Conservation (phyloP, 345 rosid genomes). For the Eucalyptus regnans region DNA sequence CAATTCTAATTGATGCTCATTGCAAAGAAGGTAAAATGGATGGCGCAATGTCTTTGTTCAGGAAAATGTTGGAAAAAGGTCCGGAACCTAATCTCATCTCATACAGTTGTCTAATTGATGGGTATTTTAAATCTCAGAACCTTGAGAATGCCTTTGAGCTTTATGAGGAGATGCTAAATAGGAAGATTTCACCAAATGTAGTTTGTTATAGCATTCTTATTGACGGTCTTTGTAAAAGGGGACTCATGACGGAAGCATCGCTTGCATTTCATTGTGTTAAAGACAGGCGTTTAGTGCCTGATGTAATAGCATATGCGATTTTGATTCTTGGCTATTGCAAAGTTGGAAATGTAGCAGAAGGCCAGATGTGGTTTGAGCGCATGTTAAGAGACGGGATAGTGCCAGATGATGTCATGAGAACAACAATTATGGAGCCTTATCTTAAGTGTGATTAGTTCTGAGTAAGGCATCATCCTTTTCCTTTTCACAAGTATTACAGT, state of each 20-base stretch:
- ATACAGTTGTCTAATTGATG: conserved; percentile 36
- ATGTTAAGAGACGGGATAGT: conserved; percentile 24
- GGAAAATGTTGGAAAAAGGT: conserved; percentile 21
- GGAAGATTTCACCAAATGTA: conserved; percentile 24
- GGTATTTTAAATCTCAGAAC: conserved; percentile 23
- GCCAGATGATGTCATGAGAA: conserved; percentile 25
- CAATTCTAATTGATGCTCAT: conserved; percentile 33
- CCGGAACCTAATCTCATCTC: conserved; percentile 30
- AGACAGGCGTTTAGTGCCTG: conserved; percentile 20
- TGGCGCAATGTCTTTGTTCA: conserved; percentile 24
- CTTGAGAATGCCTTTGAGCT: conserved; percentile 23
- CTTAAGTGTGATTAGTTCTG: background rate
- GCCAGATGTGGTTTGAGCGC: conserved; percentile 13
- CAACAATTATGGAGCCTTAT: conserved; percentile 16
- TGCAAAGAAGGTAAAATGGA: conserved; percentile 32
- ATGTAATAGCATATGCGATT: conserved; percentile 32
- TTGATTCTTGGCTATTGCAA: conserved; percentile 41
- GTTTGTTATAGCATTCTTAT: conserved; percentile 40
- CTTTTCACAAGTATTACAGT: background rate
- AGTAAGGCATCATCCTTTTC: background rate
- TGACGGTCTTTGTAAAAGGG: conserved; percentile 36
- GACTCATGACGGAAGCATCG: conserved; percentile 26
- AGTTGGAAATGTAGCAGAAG: conserved; percentile 30
- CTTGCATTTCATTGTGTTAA: conserved; percentile 19
- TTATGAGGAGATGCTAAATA: conserved; percentile 33